phyloP scores from a whole-genome alignment of 2,329 filamentous ascomycete species.

The Fusarium subtropicale region DNA sequence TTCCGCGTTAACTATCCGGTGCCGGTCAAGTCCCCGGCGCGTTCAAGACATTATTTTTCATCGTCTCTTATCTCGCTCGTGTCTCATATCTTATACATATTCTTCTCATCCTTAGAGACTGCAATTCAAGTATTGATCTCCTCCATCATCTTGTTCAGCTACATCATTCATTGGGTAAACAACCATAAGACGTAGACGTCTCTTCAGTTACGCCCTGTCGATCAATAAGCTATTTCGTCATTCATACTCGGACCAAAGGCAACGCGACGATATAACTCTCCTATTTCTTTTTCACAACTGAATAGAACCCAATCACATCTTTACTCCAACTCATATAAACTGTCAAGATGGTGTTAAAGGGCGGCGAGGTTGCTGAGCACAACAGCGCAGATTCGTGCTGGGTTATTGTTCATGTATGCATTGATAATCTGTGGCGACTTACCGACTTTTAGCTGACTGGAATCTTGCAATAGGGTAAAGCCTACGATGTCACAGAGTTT shows the following conservation, averaged over 20 bases:
- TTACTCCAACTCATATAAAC: neutral
- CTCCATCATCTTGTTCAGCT: neutral
- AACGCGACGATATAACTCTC: slow-evolving; percentile 3
- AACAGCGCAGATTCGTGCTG: slow-evolving; percentile 86
- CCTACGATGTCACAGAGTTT: slow-evolving; percentile 91
- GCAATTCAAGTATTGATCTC: neutral
- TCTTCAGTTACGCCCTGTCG: slow-evolving; percentile 3
- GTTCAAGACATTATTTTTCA: slow-evolving; percentile 6
- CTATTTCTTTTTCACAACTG: neutral
- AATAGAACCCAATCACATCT: slow-evolving; percentile 1
- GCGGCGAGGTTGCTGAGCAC: slow-evolving; percentile 73
- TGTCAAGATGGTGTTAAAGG: slow-evolving; percentile 59
- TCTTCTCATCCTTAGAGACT: neutral
- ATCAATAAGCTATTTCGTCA: slow-evolving; percentile 33
- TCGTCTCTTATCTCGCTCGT: neutral
- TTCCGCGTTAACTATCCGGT: slow-evolving; percentile 19
- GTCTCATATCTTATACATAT: neutral
- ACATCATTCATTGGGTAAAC: neutral
- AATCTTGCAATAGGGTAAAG: slow-evolving; percentile 68
- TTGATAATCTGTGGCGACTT: neutral
- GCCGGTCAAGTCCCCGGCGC: slow-evolving; percentile 23
- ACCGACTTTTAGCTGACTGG: slow-evolving; percentile 34
- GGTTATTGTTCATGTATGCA: slow-evolving; percentile 82
- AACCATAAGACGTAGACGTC: neutral
- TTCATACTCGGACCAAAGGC: slow-evolving; percentile 43